Conservation (phyloP, 805 yeast species). For the Schwanniomyces sp. region DNA sequence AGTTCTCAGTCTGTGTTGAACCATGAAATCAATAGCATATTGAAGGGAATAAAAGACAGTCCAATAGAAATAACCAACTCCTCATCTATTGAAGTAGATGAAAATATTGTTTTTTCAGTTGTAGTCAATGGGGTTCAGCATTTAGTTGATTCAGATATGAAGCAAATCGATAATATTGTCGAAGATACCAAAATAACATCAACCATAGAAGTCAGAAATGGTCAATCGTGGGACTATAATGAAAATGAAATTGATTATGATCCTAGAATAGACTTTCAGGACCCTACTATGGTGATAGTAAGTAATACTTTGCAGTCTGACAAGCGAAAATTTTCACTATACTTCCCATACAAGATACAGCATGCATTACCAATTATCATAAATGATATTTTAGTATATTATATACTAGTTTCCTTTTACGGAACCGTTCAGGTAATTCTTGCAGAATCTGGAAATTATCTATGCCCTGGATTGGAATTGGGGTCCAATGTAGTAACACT, state of each 20-base stretch:
- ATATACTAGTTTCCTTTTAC: conserved; percentile 57
- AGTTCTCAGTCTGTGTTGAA: conserved; percentile 29
- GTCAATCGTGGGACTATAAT: conserved; percentile 39
- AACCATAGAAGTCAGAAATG: conserved; percentile 41
- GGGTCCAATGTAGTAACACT: conserved; percentile 47
- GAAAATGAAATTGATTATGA: conserved; percentile 38
- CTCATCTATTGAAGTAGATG: conserved; percentile 34
- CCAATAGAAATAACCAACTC: conserved; percentile 23
- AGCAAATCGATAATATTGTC: neutral
- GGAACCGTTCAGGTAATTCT: conserved; percentile 53
- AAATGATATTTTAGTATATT: conserved; percentile 35
- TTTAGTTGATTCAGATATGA: conserved; percentile 3
- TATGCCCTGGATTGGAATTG: conserved; percentile 51
- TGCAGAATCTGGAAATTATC: conserved; percentile 43
- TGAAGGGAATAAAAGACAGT: conserved; percentile 22
- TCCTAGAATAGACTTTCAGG: conserved; percentile 44
- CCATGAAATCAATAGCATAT: conserved; percentile 27
- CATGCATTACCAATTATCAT: conserved; percentile 43
- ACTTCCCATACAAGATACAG: conserved; percentile 48
- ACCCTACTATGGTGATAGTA: conserved; percentile 46
- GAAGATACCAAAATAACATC: conserved; percentile 21
- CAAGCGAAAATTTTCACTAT: conserved; percentile 32
- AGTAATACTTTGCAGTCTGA: conserved; percentile 35
- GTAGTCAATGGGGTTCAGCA: conserved; percentile 34
- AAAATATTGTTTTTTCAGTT: conserved; percentile 37